Evolutionary conservation across 2,329 filamentous ascomycete species (phyloP), one percentile per base, ranked within the genome.

Genomic region (Cordyceps cicadae): DNA sequence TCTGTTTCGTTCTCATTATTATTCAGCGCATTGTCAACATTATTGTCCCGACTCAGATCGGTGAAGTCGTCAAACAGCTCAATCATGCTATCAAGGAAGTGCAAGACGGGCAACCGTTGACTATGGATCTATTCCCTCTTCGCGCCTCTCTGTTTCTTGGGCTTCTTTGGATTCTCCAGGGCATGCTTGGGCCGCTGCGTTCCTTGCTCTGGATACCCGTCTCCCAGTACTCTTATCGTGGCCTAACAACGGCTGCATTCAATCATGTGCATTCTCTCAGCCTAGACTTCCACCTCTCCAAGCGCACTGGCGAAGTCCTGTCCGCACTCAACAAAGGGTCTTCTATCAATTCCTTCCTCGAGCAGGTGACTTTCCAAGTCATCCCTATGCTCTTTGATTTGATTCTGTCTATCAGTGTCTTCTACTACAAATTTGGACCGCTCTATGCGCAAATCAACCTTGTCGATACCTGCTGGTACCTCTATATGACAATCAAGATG

Each of bases 191-290:
- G 8, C 93, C 91, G 1, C 69, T 89, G 39, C 84, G 94, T 64
- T 88, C 90, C 24, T 85, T 91, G 41, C 79, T 99, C 39, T 99
- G 94, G 94, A 94, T 99, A 55, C 93, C 94, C 0, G 92, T 99
- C 61, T 91, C 92, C 41, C 94, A 99, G 72, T 96, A 97, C 73
- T 96, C 93, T 0, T 99, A 97, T 75, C 88, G 91, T 69, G 91
- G 94, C 65, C 81, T 99, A 62, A 96, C 92, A 6, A 94, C 94
- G 2, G 92, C 94, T 17, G 91, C 93, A 12, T 99, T 99, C 71
- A 93, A 97, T 75, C 94, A 99, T 72, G 94, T 99, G 24, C 94
- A 99, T 74, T 88, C 88, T 55, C 85, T 99, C 39, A 97, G 92
- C 72, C 81, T 97, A 65, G 94, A 97, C 72, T 99, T 99, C 70